Evolutionary conservation across 345 rosid genomes (phyloP).

Genomic region (Heritiera littoralis): DNA sequence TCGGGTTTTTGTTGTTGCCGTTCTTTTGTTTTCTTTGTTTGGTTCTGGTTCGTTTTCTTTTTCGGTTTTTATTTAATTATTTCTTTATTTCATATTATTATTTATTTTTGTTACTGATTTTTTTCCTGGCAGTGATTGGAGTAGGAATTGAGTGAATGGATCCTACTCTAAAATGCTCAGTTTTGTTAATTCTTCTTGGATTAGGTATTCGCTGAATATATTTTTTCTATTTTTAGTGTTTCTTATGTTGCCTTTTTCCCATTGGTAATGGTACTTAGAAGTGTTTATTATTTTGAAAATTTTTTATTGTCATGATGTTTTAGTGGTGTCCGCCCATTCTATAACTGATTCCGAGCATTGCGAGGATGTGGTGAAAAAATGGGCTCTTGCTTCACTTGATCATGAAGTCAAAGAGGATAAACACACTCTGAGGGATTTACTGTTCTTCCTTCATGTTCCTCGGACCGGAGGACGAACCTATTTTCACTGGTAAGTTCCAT

Average conservation of each 20-base stretch:
- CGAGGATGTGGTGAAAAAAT: slow-evolving; percentile 57
- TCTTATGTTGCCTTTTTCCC: neutral
- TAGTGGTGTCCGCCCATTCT: slow-evolving; percentile 31
- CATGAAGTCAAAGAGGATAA: slow-evolving; percentile 52
- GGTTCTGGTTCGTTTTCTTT: neutral
- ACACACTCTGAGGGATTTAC: slow-evolving; percentile 68
- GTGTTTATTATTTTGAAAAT: neutral
- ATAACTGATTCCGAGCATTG: slow-evolving; percentile 55
- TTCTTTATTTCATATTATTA: neutral
- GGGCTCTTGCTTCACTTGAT: slow-evolving; percentile 65
- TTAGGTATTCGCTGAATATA: slow-evolving; percentile 35
- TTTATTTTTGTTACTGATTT: neutral
- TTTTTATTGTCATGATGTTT: slow-evolving; percentile 11
- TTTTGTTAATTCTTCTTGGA: slow-evolving; percentile 45
- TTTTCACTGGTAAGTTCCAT: slow-evolving; percentile 64
- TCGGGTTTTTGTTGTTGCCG: neutral
- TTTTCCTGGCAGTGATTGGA: slow-evolving; percentile 34
- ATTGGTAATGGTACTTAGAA: neutral
- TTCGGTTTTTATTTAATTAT: neutral
- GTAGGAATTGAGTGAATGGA: slow-evolving; percentile 45
- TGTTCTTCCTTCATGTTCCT: slow-evolving; percentile 93
- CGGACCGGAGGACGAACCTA: slow-evolving; percentile 97
- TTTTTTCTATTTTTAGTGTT: neutral
- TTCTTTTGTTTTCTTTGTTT: neutral
- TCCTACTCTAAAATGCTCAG: slow-evolving; percentile 43